phyloP scores from a whole-genome alignment of 2,329 filamentous ascomycete genomes.

The Scortechinia acanthostroma region DNA sequence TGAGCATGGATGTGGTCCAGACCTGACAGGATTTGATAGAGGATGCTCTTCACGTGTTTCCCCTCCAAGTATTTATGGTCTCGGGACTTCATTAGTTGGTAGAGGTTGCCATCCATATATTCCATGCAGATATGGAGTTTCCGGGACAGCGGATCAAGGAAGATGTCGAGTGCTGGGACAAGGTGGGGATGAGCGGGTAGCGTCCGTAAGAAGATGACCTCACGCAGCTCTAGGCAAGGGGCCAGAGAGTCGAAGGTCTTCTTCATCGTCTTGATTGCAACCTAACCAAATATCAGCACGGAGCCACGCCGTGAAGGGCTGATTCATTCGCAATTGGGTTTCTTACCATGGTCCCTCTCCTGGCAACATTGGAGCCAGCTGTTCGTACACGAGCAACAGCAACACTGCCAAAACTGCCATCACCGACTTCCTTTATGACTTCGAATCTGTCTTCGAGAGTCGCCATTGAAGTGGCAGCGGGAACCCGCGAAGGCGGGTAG shows the following conservation, averaged over 20 bases:
- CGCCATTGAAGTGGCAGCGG: conserved; percentile 7
- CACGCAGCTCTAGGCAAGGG: conserved; percentile 84
- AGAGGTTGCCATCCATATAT: conserved; percentile 98
- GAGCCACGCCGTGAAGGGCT: too few species aligned
- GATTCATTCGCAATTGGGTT: conserved; percentile 15
- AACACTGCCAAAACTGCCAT: conserved; percentile 97
- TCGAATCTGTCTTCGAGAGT: conserved; percentile 91
- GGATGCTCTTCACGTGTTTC: conserved; percentile 89
- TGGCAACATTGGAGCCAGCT: conserved; percentile 80
- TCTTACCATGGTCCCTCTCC: conserved; percentile 86
- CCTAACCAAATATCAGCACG: too few species aligned
- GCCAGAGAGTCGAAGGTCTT: conserved; percentile 92
- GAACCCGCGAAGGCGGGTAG: background rate
- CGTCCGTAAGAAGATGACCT: conserved; percentile 91
- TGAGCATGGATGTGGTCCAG: conserved; percentile 96
- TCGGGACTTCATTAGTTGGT: conserved; percentile 96
- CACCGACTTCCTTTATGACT: conserved; percentile 93
- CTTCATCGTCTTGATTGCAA: conserved; percentile 99
- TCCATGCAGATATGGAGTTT: conserved; percentile 98
- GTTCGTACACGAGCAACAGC: conserved; percentile 84
- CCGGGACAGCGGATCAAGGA: conserved; percentile 89
- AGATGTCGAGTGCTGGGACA: conserved; percentile 96
- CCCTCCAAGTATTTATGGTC: conserved; percentile 92
- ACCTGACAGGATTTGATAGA: conserved; percentile 93
- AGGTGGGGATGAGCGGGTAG: conserved; percentile 83